phyloP scores from a whole-genome alignment of 768 basidiomycete species.

The Tricholoma flavovirens region DNA sequence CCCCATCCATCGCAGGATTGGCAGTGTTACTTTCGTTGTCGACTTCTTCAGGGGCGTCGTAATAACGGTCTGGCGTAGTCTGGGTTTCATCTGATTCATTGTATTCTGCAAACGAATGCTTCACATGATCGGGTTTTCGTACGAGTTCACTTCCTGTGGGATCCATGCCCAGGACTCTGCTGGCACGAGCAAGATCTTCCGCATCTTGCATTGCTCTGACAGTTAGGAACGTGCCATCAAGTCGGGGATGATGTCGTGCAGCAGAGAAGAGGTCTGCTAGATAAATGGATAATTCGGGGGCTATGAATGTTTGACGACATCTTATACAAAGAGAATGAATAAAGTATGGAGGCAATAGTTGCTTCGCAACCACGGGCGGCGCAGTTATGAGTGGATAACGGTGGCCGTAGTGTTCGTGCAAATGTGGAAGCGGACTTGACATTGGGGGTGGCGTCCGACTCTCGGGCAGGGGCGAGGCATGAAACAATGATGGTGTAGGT shows the following conservation, averaged over 20 bases:
- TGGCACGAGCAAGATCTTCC: constrained; percentile 60
- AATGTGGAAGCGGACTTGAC: constrained; percentile 16
- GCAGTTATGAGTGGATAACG: constrained; percentile 15
- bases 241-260: constrained; percentile 59
- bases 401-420: constrained; percentile 14
- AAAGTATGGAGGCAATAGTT: constrained; percentile 24
- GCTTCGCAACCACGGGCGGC: constrained; percentile 21
- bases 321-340: constrained; percentile 25
- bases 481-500: constrained; percentile 20
- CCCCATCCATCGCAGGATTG: constrained; percentile 7
- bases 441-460: constrained; percentile 21
- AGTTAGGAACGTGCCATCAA: constrained; percentile 68
- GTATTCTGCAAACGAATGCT: constrained; percentile 1
- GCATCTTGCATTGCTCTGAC: constrained; percentile 56
- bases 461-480: constrained; percentile 19
- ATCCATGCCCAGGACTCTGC: constrained; percentile 59
- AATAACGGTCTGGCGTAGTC: constrained; percentile 3
- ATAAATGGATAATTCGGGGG: constrained; percentile 54
- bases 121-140: background rate
- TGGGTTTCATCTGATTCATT: constrained; percentile 1
- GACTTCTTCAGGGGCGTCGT: constrained; percentile 11
- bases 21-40: constrained; percentile 12
- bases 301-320: constrained; percentile 36
- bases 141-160: constrained; percentile 53
- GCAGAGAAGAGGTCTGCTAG: constrained; percentile 71